Evolutionary conservation across 768 basidiomycete genomes (phyloP).

Genomic region (Russula abietina): DNA sequence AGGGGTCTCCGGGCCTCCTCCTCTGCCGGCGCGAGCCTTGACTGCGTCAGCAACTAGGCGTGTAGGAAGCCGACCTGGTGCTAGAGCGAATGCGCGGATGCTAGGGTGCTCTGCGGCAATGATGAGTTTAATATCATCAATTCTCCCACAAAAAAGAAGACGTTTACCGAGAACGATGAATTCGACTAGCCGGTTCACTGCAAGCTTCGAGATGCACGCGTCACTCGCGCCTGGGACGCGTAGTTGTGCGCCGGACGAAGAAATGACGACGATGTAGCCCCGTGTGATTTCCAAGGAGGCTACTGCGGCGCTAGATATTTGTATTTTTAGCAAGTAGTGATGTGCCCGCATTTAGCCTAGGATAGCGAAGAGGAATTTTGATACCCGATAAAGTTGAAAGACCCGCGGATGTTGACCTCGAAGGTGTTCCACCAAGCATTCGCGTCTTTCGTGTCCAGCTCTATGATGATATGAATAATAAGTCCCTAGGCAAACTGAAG

Average conservation of each 20-base stretch:
- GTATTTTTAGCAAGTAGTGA: too few species aligned
- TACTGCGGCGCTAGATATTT: neutral
- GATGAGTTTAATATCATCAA: neutral
- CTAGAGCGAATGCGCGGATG: constrained; percentile 4
- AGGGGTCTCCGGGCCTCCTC: neutral
- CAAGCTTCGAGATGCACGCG: neutral
- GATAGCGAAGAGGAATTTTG: too few species aligned
- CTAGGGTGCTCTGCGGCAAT: constrained; percentile 5
- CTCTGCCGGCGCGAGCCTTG: neutral
- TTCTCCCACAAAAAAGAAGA: too few species aligned
- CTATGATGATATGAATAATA: too few species aligned
- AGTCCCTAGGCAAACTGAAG: too few species aligned
- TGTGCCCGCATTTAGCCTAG: too few species aligned
- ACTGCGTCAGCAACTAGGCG: neutral
- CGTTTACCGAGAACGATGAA: constrained; percentile 4
- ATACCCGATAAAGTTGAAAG: too few species aligned
- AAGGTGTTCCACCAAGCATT: too few species aligned
- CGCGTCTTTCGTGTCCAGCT: too few species aligned
- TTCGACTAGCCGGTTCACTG: constrained; percentile 12
- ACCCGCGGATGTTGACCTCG: too few species aligned
- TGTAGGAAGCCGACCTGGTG: constrained; percentile 3
- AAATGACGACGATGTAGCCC: neutral
- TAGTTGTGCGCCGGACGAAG: neutral
- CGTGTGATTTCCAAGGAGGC: neutral
- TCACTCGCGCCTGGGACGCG: constrained; percentile 8